These are phyloP conservation scores for Fusarium fracticaudum DNA, from an alignment of 2,329 filamentous ascomycete genomes.

Conservation along the genomic window DNA sequence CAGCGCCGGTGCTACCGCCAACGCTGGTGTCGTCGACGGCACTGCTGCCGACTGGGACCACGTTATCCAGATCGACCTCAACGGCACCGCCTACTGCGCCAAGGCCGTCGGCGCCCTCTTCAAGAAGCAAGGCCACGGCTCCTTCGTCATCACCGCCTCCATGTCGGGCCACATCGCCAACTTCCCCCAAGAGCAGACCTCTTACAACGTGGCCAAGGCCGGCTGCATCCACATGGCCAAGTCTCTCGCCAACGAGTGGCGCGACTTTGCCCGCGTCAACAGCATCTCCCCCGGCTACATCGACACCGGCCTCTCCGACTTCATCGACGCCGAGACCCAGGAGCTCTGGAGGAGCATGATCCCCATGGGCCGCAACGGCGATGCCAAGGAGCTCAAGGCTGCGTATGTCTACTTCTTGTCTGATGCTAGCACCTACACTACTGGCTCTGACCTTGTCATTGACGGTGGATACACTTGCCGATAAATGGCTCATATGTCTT, in stretches of 20 bases:
- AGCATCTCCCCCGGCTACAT: constrained; percentile 75
- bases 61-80: constrained; percentile 71
- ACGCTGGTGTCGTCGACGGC: constrained; percentile 73
- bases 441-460: constrained; percentile 74
- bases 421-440: constrained; percentile 80
- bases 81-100: constrained; percentile 75
- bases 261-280: constrained; percentile 73
- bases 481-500: constrained; percentile 42
- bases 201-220: constrained; percentile 73
- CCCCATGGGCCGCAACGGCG: constrained; percentile 75
- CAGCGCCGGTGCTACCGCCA: constrained; percentile 72
- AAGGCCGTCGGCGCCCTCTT: constrained; percentile 71
- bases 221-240: constrained; percentile 60
- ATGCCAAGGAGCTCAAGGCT: constrained; percentile 76
- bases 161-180: constrained; percentile 79
- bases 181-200: constrained; percentile 73
- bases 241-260: constrained; percentile 71
- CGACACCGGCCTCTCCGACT: constrained; percentile 72
- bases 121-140: constrained; percentile 69
- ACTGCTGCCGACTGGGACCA: constrained; percentile 72
- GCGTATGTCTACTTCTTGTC: constrained; percentile 82
- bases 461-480: constrained; percentile 73
- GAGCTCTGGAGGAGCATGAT: constrained; percentile 79
- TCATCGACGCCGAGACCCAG: constrained; percentile 73
- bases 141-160: constrained; percentile 74